Conservation (phyloP, 345 rosid genomes). For the Eucalyptus fibrosa region DNA sequence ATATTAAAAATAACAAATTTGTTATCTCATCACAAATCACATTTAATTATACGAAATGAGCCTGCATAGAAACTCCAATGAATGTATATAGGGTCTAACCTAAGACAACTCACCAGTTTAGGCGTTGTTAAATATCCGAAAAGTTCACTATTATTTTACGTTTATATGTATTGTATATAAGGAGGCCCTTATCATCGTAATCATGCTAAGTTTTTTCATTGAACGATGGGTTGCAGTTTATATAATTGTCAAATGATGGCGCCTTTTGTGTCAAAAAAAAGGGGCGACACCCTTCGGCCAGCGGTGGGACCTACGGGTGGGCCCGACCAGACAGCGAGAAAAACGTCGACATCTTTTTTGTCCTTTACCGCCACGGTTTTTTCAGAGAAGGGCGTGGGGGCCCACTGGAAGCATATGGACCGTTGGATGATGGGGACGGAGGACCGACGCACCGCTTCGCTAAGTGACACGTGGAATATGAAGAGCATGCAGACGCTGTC, state of each 20-base stretch:
- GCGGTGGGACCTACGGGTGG: neutral
- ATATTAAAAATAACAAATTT: neutral
- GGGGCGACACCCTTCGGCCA: neutral
- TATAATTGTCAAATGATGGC: neutral
- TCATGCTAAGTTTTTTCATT: neutral
- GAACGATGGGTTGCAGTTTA: neutral
- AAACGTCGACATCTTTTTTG: neutral
- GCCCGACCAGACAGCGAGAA: neutral
- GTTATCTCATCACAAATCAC: neutral
- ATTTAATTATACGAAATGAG: neutral
- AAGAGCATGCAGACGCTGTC: neutral
- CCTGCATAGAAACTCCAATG: neutral
- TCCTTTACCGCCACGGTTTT: neutral
- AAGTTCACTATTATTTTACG: neutral
- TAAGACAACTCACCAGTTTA: neutral
- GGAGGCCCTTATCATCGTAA: neutral
- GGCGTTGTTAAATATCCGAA: neutral
- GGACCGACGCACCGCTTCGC: neutral
- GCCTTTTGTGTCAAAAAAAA: neutral
- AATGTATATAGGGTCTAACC: neutral
- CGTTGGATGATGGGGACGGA: neutral
- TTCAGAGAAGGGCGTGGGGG: too few species aligned
- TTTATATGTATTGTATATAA: neutral
- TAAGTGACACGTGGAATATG: neutral
- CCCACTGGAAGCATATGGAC: neutral